Evolutionary conservation across 148 eudicot genomes (phyloP).

Genomic region (Spergularia bocconei): DNA sequence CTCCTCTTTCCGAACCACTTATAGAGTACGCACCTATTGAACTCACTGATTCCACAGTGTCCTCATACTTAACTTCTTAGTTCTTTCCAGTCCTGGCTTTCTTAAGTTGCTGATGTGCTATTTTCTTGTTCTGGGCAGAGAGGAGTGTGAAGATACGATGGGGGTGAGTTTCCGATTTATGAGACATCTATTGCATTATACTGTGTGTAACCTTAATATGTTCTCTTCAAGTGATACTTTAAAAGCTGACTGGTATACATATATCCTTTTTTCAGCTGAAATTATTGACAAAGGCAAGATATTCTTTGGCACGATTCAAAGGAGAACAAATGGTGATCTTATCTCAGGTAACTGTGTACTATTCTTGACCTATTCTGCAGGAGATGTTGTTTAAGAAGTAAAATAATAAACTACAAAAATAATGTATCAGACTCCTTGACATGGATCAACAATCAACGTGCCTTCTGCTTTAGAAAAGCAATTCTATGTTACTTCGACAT

Average conservation of each 20-base stretch:
- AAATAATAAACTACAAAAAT: too few species aligned
- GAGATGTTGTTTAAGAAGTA: not conserved
- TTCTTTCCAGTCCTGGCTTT: not conserved
- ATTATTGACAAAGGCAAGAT: slow-evolving; percentile 80
- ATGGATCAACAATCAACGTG: too few species aligned
- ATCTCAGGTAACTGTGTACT: slow-evolving; percentile 62
- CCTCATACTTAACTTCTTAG: not conserved
- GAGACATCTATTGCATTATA: slow-evolving; percentile 1
- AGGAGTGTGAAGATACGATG: slow-evolving; percentile 87
- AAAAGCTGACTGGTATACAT: slow-evolving; percentile 1
- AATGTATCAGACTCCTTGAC: too few species aligned
- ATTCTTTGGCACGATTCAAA: slow-evolving; percentile 72
- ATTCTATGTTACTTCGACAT: too few species aligned
- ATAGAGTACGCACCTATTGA: slow-evolving; percentile 59
- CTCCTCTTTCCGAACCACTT: slow-evolving; percentile 91
- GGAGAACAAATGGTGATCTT: slow-evolving; percentile 92
- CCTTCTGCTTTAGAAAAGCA: too few species aligned
- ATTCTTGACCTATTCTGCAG: slow-evolving; percentile 7
- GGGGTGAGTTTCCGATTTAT: slow-evolving; percentile 57
- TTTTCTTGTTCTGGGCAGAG: slow-evolving; percentile 40
- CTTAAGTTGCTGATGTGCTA: slow-evolving; percentile 15
- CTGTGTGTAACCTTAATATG: not conserved
- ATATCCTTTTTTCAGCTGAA: slow-evolving; percentile 47
- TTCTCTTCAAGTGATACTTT: not conserved
- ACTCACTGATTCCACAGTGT: slow-evolving; percentile 1